A percentile compares a stretch with the other conserved stretches of the same genome.
These are phyloP conservation scores for Lactarius tabidus DNA, from an alignment of 768 basidiomycete species.

Conservation along the genomic window DNA sequence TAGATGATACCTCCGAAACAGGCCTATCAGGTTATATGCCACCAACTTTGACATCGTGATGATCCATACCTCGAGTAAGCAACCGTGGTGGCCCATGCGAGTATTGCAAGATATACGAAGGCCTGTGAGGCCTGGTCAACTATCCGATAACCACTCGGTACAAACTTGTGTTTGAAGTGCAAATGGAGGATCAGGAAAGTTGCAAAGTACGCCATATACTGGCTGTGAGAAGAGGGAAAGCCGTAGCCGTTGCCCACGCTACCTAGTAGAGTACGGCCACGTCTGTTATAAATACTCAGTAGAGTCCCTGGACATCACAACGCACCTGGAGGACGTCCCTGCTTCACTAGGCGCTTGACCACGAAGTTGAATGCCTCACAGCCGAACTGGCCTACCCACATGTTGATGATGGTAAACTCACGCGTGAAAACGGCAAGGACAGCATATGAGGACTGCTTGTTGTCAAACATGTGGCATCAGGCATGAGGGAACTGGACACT, in stretches of 20 bases:
- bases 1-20: conserved; percentile 51
- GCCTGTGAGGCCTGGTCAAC: conserved; percentile 52
- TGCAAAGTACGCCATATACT: conserved; percentile 86
- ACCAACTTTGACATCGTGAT: neutral
- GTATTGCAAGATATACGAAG: conserved; percentile 46
- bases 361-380: conserved; percentile 68
- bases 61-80: conserved; percentile 70
- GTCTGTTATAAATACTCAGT: conserved; percentile 1
- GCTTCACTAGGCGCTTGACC: conserved; percentile 62
- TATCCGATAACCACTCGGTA: conserved; percentile 45
- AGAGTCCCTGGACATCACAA: neutral
- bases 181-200: conserved; percentile 74
- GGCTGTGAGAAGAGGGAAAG: conserved; percentile 86
- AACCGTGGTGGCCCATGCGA: conserved; percentile 57
- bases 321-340: conserved; percentile 65
- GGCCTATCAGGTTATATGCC: neutral
- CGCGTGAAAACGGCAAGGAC: conserved; percentile 69
- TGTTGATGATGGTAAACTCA: conserved; percentile 72
- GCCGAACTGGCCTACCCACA: conserved; percentile 78
- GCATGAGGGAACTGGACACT: neutral
- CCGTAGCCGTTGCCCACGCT: conserved; percentile 71
- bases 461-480: neutral
- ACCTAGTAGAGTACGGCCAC: conserved; percentile 34
- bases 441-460: conserved; percentile 67
- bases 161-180: conserved; percentile 62